Evolutionary conservation across 139 green algal species (phyloP), one percentile per base, ranked within the genome.

Genomic region (Haematococcus sp.): DNA sequence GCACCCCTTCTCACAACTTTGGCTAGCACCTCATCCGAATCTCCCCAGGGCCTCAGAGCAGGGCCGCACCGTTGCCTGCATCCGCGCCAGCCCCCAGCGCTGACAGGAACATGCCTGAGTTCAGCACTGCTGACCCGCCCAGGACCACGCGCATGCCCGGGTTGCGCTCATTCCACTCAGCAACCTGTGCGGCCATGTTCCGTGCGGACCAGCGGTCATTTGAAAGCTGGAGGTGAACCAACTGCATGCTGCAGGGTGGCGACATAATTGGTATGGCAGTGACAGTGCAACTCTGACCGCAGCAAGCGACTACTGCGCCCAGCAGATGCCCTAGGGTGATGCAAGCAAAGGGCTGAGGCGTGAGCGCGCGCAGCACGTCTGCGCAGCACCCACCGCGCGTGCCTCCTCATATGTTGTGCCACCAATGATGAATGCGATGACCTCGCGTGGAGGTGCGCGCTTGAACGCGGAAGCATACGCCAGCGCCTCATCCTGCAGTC

Each of bases 331-430:
- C n/a, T n/a, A n/a, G n/a, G n/a, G n/a, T n/a, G n/a, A n/a, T n/a
- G n/a, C n/a, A n/a, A n/a, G n/a, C n/a, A n/a, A n/a, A n/a, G n/a
- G n/a, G n/a, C n/a, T n/a, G n/a, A n/a, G n/a, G n/a, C n/a, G n/a
- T n/a, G n/a, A n/a, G n/a, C n/a, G n/a, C n/a, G n/a, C n/a, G n/a
- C n/a, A n/a, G n/a, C n/a, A n/a, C n/a, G n/a, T n/a, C n/a, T n/a
- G n/a, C n/a, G n/a, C n/a, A n/a, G n/a, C 28, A 52, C 23, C 4
- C 32, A 72, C 63, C 19, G 68, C 68, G 63, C 80, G 80, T 43
- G 70, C 87, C 80, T 98, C 94, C 76, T 98, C 95, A 71, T 97
- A 99, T 0, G 95, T 98, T 1, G 91, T 93, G n/a, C 95, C 95
- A 2, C 95, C 95, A 31, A 98, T 81, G 23, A 99, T 89, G 76